These are phyloP conservation scores for Beauveria sp. DNA, from an alignment of 2,329 filamentous ascomycete species.

Conservation along the genomic window DNA sequence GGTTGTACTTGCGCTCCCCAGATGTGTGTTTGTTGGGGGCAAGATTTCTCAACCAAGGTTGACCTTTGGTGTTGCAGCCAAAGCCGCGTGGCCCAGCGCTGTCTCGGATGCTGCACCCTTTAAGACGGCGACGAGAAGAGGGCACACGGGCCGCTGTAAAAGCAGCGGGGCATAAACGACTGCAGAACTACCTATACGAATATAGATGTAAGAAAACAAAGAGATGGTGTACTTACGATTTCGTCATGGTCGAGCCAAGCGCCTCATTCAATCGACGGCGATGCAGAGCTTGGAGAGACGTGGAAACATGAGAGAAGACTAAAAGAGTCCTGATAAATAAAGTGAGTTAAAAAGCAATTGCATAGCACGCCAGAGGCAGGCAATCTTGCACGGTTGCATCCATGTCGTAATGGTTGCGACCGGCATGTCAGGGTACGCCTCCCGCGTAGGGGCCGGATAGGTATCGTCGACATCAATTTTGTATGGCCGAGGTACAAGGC, in stretches of 20 bases:
- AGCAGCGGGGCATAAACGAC: background rate
- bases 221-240: background rate
- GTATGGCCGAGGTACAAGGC: background rate
- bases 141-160: background rate
- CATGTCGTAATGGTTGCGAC: background rate
- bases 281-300: background rate
- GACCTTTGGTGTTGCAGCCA: background rate
- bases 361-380: background rate
- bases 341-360: background rate
- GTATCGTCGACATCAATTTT: background rate
- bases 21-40: background rate
- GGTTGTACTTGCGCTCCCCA: background rate
- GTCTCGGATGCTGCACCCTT: conserved; percentile 1
- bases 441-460: background rate
- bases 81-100: background rate
- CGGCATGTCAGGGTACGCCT: conserved; percentile 1
- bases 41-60: background rate
- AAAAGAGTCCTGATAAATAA: too few relatives aligned
- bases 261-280: background rate
- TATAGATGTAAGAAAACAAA: background rate
- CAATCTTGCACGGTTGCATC: background rate
- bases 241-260: background rate
- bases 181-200: background rate
- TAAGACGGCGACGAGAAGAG: background rate
- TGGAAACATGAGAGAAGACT: background rate